A percentile compares a stretch with the other conserved stretches of the same genome.
phyloP scores from a whole-genome alignment of 345 rosid species.

The Ricinus communis region DNA sequence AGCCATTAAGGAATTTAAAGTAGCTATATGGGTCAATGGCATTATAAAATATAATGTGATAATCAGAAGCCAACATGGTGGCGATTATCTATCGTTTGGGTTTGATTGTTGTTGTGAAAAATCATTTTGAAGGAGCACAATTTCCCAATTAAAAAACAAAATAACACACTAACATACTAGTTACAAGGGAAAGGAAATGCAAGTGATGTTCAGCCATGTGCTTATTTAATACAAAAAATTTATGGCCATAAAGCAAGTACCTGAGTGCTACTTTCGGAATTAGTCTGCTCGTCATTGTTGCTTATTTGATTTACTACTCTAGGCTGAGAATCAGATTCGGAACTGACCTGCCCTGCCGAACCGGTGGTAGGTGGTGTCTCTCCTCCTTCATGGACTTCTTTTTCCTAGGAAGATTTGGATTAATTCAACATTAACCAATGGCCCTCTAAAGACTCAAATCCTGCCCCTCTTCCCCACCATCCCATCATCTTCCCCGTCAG shows the following conservation, averaged over 20 bases:
- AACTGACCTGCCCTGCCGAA: constrained; percentile 32
- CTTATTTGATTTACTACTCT: constrained; percentile 35
- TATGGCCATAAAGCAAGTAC: constrained; percentile 32
- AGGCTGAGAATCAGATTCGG: constrained; percentile 47
- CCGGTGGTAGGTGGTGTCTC: constrained; percentile 37
- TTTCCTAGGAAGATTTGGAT: constrained; percentile 36
- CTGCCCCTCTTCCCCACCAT: too few species aligned
- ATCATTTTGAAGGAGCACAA: not conserved
- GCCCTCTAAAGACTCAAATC: not conserved
- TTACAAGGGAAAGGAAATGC: not conserved
- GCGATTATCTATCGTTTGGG: not conserved
- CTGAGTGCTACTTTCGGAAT: constrained; percentile 46
- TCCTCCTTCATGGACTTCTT: constrained; percentile 44
- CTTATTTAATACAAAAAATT: not conserved
- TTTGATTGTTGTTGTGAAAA: not conserved
- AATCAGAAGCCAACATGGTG: not conserved
- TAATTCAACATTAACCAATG: not conserved
- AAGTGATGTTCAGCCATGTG: not conserved
- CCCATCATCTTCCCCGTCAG: too few species aligned
- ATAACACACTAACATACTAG: not conserved
- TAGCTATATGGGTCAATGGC: not conserved
- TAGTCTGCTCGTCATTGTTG: constrained; percentile 36
- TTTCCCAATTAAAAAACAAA: not conserved
- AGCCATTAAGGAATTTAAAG: not conserved
- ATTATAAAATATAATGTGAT: not conserved